A percentile compares a stretch with the other conserved stretches of the same genome.
These are phyloP conservation scores for Escovopsis sp. DNA, from an alignment of 2,329 filamentous ascomycete species.

Conservation along the genomic window DNA sequence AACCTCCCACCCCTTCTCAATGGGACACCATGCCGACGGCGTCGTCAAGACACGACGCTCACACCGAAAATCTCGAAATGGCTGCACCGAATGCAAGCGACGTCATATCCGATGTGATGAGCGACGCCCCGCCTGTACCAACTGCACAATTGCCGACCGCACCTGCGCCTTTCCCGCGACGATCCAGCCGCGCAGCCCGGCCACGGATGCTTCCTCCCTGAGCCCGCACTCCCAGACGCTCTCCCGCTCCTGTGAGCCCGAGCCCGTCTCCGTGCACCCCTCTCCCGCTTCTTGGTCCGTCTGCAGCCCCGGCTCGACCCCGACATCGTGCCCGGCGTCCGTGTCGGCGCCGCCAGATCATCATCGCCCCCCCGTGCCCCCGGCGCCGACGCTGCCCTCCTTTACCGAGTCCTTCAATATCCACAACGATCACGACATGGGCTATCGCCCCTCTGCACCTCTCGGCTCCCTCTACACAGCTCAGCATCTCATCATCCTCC, in stretches of 20 bases:
- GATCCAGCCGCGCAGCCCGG: neutral
- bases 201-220: neutral
- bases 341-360: constrained; percentile 1
- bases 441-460: constrained; percentile 8
- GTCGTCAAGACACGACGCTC: constrained; percentile 20
- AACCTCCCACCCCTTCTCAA: neutral
- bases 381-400: constrained; percentile 5
- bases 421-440: neutral
- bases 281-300: constrained; percentile 3
- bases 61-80: constrained; percentile 26
- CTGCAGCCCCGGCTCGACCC: neutral
- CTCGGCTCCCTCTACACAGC: constrained; percentile 18
- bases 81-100: constrained; percentile 26
- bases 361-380: constrained; percentile 1
- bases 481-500: constrained; percentile 25
- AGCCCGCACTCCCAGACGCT: neutral
- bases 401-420: constrained; percentile 6
- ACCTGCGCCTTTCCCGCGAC: constrained; percentile 20
- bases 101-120: constrained; percentile 30
- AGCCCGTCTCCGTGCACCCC: neutral
- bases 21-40: constrained; percentile 3
- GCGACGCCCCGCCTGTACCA: constrained; percentile 23
- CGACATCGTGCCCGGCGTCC: constrained; percentile 2
- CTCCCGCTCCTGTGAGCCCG: neutral
- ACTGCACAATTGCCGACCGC: constrained; percentile 23